Percentiles rank a stretch among this genome's conserved stretches.
These are phyloP conservation scores for Fusarium xyrophilum DNA, from an alignment of 2,329 filamentous ascomycete genomes.

Conservation along the genomic window DNA sequence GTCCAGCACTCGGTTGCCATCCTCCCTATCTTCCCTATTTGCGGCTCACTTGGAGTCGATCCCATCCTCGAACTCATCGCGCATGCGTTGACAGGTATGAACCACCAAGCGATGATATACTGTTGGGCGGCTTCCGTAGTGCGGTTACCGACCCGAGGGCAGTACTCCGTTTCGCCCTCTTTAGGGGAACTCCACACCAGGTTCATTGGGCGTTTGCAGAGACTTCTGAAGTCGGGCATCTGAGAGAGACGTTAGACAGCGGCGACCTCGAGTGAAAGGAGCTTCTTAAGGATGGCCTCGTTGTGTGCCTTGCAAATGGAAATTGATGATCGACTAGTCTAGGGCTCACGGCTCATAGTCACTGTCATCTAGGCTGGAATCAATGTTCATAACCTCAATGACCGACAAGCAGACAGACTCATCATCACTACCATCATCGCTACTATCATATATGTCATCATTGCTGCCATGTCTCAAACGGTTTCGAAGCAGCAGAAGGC, in stretches of 20 bases:
- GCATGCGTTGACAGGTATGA: no score
- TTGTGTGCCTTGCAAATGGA: no score
- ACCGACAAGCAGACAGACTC: no score
- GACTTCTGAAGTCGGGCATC: background rate
- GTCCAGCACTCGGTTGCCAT: background rate
- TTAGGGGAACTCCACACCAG: background rate
- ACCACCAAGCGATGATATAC: background rate
- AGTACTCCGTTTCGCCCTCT: background rate
- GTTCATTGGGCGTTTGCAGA: background rate
- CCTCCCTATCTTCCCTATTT: background rate
- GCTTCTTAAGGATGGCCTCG: background rate
- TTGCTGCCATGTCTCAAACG: no score
- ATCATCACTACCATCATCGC: no score
- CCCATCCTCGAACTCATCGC: background rate
- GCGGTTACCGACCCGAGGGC: background rate
- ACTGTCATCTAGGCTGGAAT: no score
- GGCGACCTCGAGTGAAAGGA: background rate
- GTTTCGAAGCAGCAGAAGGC: no score
- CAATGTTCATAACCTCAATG: no score
- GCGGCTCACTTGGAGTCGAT: background rate
- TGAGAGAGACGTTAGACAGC: background rate
- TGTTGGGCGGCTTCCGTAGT: background rate
- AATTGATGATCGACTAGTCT: no score
- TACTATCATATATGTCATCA: no score
- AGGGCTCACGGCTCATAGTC: no score